Evolutionary conservation across 2,329 filamentous ascomycete genomes (phyloP).

Genomic region (Orbilia ellipsospora): DNA sequence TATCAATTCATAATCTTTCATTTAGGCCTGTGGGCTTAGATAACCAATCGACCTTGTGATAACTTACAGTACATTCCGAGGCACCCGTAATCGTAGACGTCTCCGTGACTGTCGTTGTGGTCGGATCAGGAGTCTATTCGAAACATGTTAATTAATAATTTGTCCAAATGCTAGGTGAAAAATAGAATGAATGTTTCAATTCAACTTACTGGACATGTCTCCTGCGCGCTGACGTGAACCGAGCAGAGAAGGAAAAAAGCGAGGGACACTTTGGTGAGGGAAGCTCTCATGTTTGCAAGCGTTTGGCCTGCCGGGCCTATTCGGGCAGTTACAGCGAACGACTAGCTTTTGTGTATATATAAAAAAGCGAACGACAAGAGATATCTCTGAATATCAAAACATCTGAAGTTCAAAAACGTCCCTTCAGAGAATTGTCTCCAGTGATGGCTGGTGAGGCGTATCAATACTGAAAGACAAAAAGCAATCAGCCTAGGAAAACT

Average conservation of each 20-base stretch:
- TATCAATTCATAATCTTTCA: neutral
- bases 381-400: slow-evolving; percentile 42
- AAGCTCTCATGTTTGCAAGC: slow-evolving; percentile 45
- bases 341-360: slow-evolving; percentile 33
- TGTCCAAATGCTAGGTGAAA: neutral
- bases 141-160: slow-evolving; percentile 1
- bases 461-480: slow-evolving; percentile 31
- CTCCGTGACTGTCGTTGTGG: neutral
- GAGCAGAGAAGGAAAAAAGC: slow-evolving; percentile 34
- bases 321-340: slow-evolving; percentile 49
- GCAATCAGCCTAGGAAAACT: slow-evolving; percentile 37
- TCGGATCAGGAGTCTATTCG: neutral
- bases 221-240: slow-evolving; percentile 11
- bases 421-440: slow-evolving; percentile 54
- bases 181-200: neutral
- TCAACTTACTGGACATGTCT: slow-evolving; percentile 30
- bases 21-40: neutral
- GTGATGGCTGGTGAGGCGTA: slow-evolving; percentile 55
- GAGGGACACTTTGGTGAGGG: slow-evolving; percentile 40
- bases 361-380: slow-evolving; percentile 53
- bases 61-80: neutral
- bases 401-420: slow-evolving; percentile 55
- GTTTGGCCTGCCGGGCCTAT: slow-evolving; percentile 33
- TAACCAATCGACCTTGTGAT: too few relatives aligned
- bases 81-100: neutral